phyloP scores from a whole-genome alignment of 2,329 filamentous ascomycete species.

The Mollisia scopiformis region DNA sequence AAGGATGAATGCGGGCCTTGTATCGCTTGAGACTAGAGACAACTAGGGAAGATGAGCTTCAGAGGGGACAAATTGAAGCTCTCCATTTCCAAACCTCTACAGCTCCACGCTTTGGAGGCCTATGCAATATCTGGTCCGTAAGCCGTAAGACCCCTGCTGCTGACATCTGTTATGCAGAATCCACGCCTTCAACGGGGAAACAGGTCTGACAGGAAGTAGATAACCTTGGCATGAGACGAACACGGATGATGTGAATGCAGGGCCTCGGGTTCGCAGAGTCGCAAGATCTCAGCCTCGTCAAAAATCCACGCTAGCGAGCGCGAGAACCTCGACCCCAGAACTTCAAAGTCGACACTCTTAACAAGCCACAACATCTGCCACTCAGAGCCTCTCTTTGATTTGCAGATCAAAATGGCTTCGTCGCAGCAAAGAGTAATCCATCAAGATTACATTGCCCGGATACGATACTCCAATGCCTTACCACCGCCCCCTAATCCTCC shows the following conservation, averaged over 20 bases:
- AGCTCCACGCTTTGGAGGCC: not conserved
- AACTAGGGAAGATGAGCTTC: too few relatives aligned
- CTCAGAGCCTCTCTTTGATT: not conserved
- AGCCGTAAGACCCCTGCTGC: too few relatives aligned
- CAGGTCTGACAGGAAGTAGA: too few relatives aligned
- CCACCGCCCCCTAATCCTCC: conserved; percentile 93
- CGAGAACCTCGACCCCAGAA: not conserved
- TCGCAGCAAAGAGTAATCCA: conserved; percentile 61
- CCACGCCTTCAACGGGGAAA: too few relatives aligned
- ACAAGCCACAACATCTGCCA: not conserved
- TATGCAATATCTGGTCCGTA: too few relatives aligned
- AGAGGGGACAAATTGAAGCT: too few relatives aligned
- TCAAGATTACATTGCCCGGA: conserved; percentile 96
- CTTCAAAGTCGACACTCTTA: not conserved
- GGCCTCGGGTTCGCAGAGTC: not conserved
- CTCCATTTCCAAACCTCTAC: too few relatives aligned
- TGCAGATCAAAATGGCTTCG: conserved; percentile 29
- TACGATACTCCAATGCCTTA: conserved; percentile 93
- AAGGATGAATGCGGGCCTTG: too few relatives aligned
- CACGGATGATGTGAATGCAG: not conserved
- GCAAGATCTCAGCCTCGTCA: conserved; percentile 7
- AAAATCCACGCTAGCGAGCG: conserved; percentile 13
- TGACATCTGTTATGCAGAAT: too few relatives aligned
- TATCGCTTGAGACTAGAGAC: too few relatives aligned
- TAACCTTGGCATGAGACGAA: too few relatives aligned